Percentiles rank a stretch among this genome's conserved stretches.
Conservation (phyloP, 2,329 filamentous ascomycete genomes). For the Juglanconis juglandina region DNA sequence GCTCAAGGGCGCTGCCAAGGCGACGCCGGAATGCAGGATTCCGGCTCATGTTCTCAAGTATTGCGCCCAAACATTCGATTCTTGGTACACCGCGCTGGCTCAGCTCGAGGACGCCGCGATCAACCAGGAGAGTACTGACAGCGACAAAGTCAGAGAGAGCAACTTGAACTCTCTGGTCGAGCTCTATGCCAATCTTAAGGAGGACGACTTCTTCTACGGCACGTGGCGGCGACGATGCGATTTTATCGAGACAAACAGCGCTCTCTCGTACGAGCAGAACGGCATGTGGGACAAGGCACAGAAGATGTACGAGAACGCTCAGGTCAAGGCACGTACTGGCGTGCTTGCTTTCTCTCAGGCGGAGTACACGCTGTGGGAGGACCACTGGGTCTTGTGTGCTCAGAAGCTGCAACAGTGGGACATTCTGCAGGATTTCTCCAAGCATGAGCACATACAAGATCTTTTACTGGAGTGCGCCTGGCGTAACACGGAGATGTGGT, state of each 20-base stretch:
- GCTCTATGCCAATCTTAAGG: conserved; percentile 82
- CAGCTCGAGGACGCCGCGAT: conserved; percentile 89
- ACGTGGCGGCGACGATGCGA: conserved; percentile 94
- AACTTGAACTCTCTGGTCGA: conserved; percentile 95
- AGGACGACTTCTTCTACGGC: conserved; percentile 96
- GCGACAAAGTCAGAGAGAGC: conserved; percentile 80
- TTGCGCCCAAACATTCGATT: conserved; percentile 87
- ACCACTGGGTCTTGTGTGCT: conserved; percentile 96
- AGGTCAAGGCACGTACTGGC: conserved; percentile 93
- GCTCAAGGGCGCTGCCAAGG: conserved; percentile 79
- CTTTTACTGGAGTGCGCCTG: conserved; percentile 92
- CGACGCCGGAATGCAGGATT: conserved; percentile 84
- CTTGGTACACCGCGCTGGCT: conserved; percentile 91
- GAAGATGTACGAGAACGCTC: conserved; percentile 91
- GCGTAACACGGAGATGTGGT: conserved; percentile 95
- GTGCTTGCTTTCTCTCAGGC: conserved; percentile 94
- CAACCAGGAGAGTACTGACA: conserved; percentile 75
- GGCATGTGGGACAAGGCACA: conserved; percentile 99
- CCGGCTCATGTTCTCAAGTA: conserved; percentile 96
- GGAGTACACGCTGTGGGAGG: conserved; percentile 99
- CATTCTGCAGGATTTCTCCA: conserved; percentile 93
- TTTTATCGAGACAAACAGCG: conserved; percentile 96
- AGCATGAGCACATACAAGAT: conserved; percentile 98
- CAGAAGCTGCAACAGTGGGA: conserved; percentile 99
- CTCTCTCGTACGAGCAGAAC: conserved; percentile 95